phyloP scores from a whole-genome alignment of 179 eudicot species.

The Beta corolliflora region DNA sequence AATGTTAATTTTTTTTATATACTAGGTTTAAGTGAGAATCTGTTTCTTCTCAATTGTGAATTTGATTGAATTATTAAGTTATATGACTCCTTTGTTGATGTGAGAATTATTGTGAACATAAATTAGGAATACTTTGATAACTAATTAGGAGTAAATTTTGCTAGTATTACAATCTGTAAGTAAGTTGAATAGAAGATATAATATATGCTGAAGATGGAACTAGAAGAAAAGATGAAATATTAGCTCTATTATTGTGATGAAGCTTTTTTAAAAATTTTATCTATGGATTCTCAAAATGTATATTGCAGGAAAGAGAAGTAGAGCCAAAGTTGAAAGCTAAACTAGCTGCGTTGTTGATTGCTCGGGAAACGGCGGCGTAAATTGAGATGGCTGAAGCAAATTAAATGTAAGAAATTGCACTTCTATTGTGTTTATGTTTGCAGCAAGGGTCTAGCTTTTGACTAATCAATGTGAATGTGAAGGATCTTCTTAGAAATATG shows the following conservation, averaged over 20 bases:
- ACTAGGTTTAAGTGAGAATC: too few species aligned
- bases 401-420: conserved; percentile 57
- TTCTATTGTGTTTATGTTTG: conserved; percentile 2
- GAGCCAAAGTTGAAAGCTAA: conserved; percentile 68
- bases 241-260: not conserved
- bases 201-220: conserved; percentile 63
- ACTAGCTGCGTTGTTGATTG: conserved; percentile 73
- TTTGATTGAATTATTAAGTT: too few species aligned
- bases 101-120: too few species aligned
- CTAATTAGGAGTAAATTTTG: too few species aligned
- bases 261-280: conserved; percentile 17
- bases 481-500: not conserved
- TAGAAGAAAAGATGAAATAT: conserved; percentile 73
- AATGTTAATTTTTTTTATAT: too few species aligned
- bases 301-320: conserved; percentile 69
- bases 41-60: too few species aligned
- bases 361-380: conserved; percentile 88
- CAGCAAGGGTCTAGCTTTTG: not conserved
- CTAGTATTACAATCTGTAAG: too few species aligned
- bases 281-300: conserved; percentile 21
- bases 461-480: not conserved
- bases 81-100: too few species aligned
- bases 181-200: conserved; percentile 4
- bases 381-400: conserved; percentile 94
- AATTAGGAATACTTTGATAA: too few species aligned